Percentiles rank a stretch among this genome's conserved stretches.
Evolutionary conservation across 495 filamentous ascomycete species (phyloP).

Genomic region (Aspergillus cavernicola): DNA sequence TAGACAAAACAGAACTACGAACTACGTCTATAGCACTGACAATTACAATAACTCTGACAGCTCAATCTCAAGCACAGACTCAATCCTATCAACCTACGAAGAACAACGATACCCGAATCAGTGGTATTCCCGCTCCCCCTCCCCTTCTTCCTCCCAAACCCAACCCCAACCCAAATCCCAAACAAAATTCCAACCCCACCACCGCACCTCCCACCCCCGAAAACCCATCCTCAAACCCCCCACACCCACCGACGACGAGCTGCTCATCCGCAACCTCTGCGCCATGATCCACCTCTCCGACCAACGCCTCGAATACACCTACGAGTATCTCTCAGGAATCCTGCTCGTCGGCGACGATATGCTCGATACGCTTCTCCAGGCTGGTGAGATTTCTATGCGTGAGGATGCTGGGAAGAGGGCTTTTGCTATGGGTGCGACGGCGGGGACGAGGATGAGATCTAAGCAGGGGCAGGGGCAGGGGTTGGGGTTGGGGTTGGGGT

Average conservation of each 20-base stretch:
- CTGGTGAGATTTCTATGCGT: constrained; percentile 1
- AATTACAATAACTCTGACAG: neutral
- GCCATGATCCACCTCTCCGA: constrained; percentile 8
- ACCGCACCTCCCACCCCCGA: neutral
- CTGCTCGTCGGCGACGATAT: constrained; percentile 3
- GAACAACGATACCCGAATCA: neutral
- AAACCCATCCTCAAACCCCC: constrained; percentile 15
- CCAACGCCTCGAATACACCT: constrained; percentile 1
- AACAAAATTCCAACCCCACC: neutral
- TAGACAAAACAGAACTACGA: neutral
- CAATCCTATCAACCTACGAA: neutral
- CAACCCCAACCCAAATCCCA: too few relatives aligned
- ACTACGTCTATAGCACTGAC: neutral
- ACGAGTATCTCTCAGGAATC: constrained; percentile 6
- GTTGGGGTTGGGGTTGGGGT: neutral
- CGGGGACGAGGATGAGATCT: too few relatives aligned
- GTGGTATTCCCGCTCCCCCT: neutral
- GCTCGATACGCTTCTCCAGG: neutral
- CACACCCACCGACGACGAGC: constrained; percentile 9
- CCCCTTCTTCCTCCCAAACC: neutral
- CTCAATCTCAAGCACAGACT: neutral
- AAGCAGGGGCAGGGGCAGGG: neutral
- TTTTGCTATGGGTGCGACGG: neutral
- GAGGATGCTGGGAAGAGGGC: constrained; percentile 4
- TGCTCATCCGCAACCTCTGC: constrained; percentile 10